Base-by-base conservation (phyloP, 2,329 filamentous ascomycete species). In the Aspergillaceae sp. region DNA sequence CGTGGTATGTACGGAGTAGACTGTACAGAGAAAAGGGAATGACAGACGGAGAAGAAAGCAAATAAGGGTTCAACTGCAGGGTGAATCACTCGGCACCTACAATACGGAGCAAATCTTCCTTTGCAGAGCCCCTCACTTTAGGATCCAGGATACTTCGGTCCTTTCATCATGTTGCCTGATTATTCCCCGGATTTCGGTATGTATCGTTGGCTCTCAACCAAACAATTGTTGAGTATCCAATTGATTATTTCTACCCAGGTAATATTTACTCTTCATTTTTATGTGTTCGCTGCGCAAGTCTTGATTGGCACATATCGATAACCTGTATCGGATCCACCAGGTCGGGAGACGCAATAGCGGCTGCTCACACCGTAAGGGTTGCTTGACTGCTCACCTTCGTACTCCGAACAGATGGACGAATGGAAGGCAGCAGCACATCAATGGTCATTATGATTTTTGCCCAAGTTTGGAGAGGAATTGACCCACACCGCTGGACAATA, bases 311-410 rank as follows among this genome's bases (percentile, higher is more conserved):
- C 19, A 19, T 19, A 2, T 19, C 19, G 19, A 19, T 19, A 19
- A 48, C 48, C 50, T 45, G 47, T 51, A 51, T 49, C 40, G 40
- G 52, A 48, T 46, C 50, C 50, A 52, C 44, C 37, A 49, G 43
- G 47, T 46, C 48, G 41, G 41, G 47, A 45, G 36, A 51, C 9
- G 48, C 43, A 45, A 46, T 50, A 49, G 49, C 40, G 47, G 34
- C 40, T 35, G 43, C 47, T 19, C 42, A 49, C 49, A 51, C 48
- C 51, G 48, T 48, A 51, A 30, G 40, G 36, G 32, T 33, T n/a
- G 38, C 34, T 53, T 41, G 52, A 53, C 49, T 53, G 51, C 51
- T 55, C 53, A 52, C 48, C 47, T 55, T 46, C 35, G 37, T 45
- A 26, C 38, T 40, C 38, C 38, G 38, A 19, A 19, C 19, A 19